Evolutionary conservation across 1,284 basidiomycete genomes (phyloP).

Genomic region (Ustilago bromivora): DNA sequence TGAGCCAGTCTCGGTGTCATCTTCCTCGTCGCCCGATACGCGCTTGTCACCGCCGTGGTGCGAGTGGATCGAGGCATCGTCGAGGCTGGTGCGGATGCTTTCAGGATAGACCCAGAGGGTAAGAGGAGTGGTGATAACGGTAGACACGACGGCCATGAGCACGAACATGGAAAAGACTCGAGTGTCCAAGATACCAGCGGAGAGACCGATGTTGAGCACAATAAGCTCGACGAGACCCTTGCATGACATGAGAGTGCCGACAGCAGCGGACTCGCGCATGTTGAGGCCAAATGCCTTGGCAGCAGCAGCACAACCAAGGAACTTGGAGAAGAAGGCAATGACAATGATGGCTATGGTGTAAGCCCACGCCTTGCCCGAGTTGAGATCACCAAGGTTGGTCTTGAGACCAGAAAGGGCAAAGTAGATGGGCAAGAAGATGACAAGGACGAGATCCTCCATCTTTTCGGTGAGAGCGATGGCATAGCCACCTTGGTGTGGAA

Average conservation of each 20-base stretch:
- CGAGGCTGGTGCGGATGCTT: slow-evolving; percentile 53
- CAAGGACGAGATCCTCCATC: slow-evolving; percentile 67
- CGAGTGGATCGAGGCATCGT: slow-evolving; percentile 35
- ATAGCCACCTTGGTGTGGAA: slow-evolving; percentile 88
- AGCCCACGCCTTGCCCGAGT: slow-evolving; percentile 78
- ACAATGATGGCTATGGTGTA: slow-evolving; percentile 83
- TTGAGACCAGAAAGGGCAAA: slow-evolving; percentile 84
- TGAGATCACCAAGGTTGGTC: slow-evolving; percentile 79
- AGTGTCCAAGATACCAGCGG: slow-evolving; percentile 81
- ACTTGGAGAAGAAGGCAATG: slow-evolving; percentile 86
- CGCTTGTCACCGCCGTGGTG: slow-evolving; percentile 32
- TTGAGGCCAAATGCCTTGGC: slow-evolving; percentile 79
- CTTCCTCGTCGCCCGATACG: slow-evolving; percentile 32
- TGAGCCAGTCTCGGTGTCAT: slow-evolving; percentile 27
- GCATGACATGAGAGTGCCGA: slow-evolving; percentile 91
- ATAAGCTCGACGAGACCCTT: slow-evolving; percentile 84
- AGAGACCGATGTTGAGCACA: slow-evolving; percentile 88
- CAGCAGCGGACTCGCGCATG: slow-evolving; percentile 82
- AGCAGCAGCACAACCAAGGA: slow-evolving; percentile 72
- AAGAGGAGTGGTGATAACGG: slow-evolving; percentile 88
- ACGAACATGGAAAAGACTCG: slow-evolving; percentile 86
- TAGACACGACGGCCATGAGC: slow-evolving; percentile 84
- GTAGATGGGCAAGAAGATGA: slow-evolving; percentile 84
- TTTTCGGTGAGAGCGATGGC: slow-evolving; percentile 75
- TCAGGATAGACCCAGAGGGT: slow-evolving; percentile 82